Percentiles rank a stretch among this genome's conserved stretches.
These are phyloP conservation scores for Microcos paniculata DNA, from an alignment of 345 rosid species.

Conservation along the genomic window DNA sequence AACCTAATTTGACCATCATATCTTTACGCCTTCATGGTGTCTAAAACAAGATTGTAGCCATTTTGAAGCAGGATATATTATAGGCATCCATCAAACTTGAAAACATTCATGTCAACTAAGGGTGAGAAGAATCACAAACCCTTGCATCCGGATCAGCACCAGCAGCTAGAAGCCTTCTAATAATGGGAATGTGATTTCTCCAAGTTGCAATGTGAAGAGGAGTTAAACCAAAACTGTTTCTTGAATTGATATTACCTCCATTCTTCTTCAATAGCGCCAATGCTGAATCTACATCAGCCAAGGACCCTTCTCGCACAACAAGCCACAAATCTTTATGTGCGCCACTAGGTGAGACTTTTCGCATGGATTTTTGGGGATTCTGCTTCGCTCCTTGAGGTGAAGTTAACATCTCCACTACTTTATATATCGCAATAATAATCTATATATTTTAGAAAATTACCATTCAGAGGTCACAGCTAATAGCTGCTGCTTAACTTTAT, in stretches of 20 bases:
- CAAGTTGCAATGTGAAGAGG: slow-evolving; percentile 88
- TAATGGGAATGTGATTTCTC: slow-evolving; percentile 94
- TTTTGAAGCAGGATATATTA: not conserved
- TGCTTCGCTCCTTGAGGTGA: slow-evolving; percentile 68
- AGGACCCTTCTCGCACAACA: slow-evolving; percentile 73
- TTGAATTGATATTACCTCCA: slow-evolving; percentile 71
- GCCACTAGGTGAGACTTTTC: slow-evolving; percentile 42
- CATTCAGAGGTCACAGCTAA: not conserved
- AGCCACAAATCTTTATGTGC: slow-evolving; percentile 74
- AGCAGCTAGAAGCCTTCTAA: slow-evolving; percentile 81
- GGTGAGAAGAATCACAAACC: slow-evolving; percentile 51
- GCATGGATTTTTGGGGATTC: slow-evolving; percentile 42
- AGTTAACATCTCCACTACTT: slow-evolving; percentile 48
- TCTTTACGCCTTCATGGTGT: not conserved
- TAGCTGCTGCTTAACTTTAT: slow-evolving; percentile 11
- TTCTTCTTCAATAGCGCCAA: slow-evolving; percentile 68
- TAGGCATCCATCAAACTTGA: not conserved
- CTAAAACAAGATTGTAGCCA: not conserved
- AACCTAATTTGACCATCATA: not conserved
- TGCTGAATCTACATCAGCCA: slow-evolving; percentile 79
- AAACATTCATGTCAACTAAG: slow-evolving; percentile 3
- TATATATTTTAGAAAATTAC: slow-evolving; percentile 5
- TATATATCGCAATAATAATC: not conserved
- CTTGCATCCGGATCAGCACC: slow-evolving; percentile 98
- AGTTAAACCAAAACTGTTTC: slow-evolving; percentile 77